Evolutionary conservation across 108 stramenopile genomes (phyloP).

Genomic region (Conticribra guillardii): DNA sequence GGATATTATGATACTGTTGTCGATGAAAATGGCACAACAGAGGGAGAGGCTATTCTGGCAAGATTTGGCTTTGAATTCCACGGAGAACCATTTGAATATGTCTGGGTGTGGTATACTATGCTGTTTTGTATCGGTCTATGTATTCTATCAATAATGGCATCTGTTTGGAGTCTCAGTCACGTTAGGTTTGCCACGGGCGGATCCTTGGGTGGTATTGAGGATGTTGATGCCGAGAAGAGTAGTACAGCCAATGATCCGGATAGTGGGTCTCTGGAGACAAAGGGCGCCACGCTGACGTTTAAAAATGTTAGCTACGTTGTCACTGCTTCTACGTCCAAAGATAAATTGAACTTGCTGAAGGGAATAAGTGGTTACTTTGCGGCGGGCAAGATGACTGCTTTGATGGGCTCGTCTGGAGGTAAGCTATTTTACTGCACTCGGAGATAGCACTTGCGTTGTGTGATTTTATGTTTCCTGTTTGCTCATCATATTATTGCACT

Average conservation of each 20-base stretch:
- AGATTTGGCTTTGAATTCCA: slow-evolving; percentile 52
- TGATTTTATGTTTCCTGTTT: too few species aligned
- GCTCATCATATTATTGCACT: too few species aligned
- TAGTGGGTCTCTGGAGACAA: background rate
- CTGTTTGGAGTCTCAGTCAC: slow-evolving; percentile 16
- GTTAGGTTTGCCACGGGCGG: slow-evolving; percentile 34
- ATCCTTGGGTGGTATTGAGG: slow-evolving; percentile 19
- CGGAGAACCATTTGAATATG: slow-evolving; percentile 46
- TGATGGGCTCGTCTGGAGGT: slow-evolving; percentile 23
- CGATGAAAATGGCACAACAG: slow-evolving; percentile 23
- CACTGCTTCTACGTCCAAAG: slow-evolving; percentile 26
- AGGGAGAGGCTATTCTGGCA: slow-evolving; percentile 50
- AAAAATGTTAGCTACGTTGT: slow-evolving; percentile 38
- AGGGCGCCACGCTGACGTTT: slow-evolving; percentile 40
- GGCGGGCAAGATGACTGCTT: slow-evolving; percentile 42
- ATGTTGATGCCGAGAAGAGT: slow-evolving; percentile 40
- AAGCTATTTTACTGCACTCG: too few species aligned
- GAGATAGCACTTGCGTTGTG: too few species aligned
- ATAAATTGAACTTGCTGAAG: slow-evolving; percentile 32
- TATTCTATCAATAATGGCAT: slow-evolving; percentile 17
- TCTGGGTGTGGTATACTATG: slow-evolving; percentile 51
- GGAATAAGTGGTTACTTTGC: slow-evolving; percentile 37
- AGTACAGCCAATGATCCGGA: slow-evolving; percentile 50
- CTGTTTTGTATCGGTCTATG: slow-evolving; percentile 35
- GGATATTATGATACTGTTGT: slow-evolving; percentile 16